A percentile compares a stretch with the other conserved stretches of the same genome.
phyloP scores from a whole-genome alignment of 2,329 filamentous ascomycete genomes.

The Fusarium sp. region DNA sequence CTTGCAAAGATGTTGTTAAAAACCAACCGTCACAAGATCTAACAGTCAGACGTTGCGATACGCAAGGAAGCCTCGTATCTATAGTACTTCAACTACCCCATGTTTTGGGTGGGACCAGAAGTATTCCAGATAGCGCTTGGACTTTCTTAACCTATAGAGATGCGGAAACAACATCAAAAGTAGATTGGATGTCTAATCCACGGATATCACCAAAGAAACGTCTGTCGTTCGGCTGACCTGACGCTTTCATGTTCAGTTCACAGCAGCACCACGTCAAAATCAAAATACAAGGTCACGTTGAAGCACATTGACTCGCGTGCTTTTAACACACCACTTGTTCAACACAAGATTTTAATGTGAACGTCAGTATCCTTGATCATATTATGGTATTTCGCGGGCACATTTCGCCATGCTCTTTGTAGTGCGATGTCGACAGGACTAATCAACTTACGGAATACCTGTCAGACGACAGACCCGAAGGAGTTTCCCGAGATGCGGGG shows the following conservation, averaged over 20 bases:
- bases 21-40: background rate
- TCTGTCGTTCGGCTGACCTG: background rate
- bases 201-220: background rate
- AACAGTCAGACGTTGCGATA: background rate
- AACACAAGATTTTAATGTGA: background rate
- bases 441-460: background rate
- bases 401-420: background rate
- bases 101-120: background rate
- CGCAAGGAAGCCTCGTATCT: background rate
- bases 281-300: background rate
- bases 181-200: background rate
- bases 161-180: background rate
- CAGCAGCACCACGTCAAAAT: background rate
- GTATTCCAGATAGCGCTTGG: background rate
- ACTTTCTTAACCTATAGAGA: background rate
- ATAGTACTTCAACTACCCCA: background rate
- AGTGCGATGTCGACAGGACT: background rate
- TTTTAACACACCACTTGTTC: no score
- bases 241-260: background rate
- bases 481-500: constrained; percentile 11
- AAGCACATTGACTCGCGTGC: no score
- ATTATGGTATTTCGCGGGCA: background rate
- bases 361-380: background rate
- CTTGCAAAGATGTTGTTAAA: background rate
- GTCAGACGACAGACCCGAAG: constrained; percentile 8